Conservation (phyloP, 1,284 basidiomycete genomes). For the Microbotryum saponariae region DNA sequence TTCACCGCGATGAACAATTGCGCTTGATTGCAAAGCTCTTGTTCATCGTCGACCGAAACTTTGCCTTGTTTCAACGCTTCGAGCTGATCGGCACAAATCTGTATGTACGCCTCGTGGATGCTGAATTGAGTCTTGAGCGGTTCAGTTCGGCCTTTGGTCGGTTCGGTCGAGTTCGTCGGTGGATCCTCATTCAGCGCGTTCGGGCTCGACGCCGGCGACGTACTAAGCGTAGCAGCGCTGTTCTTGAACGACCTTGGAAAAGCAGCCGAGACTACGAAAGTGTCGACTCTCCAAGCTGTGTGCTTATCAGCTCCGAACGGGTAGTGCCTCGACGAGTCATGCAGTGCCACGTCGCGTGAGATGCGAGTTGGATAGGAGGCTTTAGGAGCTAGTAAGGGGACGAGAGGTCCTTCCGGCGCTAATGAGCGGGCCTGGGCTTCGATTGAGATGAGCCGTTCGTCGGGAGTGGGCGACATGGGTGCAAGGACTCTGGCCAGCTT, state of each 20-base stretch:
- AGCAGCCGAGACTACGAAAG: slow-evolving; percentile 20
- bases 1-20: slow-evolving; percentile 24
- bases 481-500: too few relatives aligned
- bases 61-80: slow-evolving; percentile 3
- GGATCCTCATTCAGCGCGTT: too few relatives aligned
- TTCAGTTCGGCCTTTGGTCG: too few relatives aligned
- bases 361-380: too few relatives aligned
- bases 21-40: slow-evolving; percentile 13
- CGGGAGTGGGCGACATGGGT: too few relatives aligned
- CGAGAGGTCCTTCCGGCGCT: too few relatives aligned
- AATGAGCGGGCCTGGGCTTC: too few relatives aligned
- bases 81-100: slow-evolving; percentile 14
- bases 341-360: too few relatives aligned
- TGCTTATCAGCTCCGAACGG: background rate
- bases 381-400: too few relatives aligned
- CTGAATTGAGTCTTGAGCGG: background rate
- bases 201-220: background rate
- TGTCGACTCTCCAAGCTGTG: slow-evolving; percentile 19
- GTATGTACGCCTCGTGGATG: background rate
- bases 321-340: background rate
- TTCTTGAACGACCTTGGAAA: slow-evolving; percentile 17
- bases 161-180: too few relatives aligned
- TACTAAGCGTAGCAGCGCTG: background rate
- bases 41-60: background rate
- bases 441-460: too few relatives aligned